Evolutionary conservation across 352 stramenopile genomes (phyloP), one percentile per base, ranked within the genome.

Genomic region (Pythium scleroteichum): DNA sequence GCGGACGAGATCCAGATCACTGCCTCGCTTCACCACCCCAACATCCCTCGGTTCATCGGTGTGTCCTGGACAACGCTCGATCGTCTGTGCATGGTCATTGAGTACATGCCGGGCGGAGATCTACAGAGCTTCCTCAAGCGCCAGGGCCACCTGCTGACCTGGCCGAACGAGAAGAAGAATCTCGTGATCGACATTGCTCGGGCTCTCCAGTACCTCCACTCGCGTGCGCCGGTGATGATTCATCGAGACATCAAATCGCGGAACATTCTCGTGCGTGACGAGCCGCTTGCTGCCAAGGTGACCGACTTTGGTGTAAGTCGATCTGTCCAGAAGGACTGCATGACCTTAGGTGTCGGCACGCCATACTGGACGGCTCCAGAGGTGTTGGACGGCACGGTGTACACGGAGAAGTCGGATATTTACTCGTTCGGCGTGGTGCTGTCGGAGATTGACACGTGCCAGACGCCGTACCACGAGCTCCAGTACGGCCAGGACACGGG

Each of bases 251-350:
- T 92, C 16, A 87, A 82, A 53, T 74, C 72, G 4, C 73, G 79
- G n/a, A 87, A 79, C 29, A 75, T 86, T 38, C 62, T 76, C 33
- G 66, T 76, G 3, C 38, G 52, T 0, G 56, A 62, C 12, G 16
- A 48, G 46, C 53, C 54, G 3, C 73, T 89, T 4, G 64, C 87
- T 19, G 75, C 91, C 24, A 82, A 87, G 38, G 56, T 96, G 33
- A 91, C 84, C 40, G 86, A 96, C 69, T 95, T 97, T 72, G 88
- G 86, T 48, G 63, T 94, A 68, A 81, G 67, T 66, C 56, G 66
- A 42, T 59, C 44, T 1, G 27, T 56, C 5, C 53, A 63, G 23
- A 45, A 62, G 26, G 64, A 67, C 16, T 53, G 52, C 35, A 66
- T 73, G 50, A 85, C 69, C 16, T 81, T 83, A 3, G 83, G 88